Base-by-base conservation (phyloP, 2,329 filamentous ascomycete genomes). In the Orbilia quercus region DNA sequence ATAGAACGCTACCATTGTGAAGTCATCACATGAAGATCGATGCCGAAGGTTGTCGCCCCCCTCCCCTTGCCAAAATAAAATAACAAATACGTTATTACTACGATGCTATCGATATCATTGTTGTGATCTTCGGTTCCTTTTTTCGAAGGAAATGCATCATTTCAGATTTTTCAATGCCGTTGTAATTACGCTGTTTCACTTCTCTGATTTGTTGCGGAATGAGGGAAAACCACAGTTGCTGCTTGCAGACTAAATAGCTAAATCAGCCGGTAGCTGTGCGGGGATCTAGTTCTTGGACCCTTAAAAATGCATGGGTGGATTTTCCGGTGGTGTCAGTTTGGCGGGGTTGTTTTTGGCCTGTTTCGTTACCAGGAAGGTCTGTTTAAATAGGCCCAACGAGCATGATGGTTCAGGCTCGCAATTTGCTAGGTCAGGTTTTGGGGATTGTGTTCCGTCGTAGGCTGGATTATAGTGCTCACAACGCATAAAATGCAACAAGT, bases 221-320 rank as follows among this genome's bases (percentile, higher is more conserved):
- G n/a, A 40, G 14, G 36, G n/a, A 14, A 40, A 16, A 40, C 12
- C 11, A 16, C 7, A 54, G 34, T 31, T 51, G 28, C 40, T 51
- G 44, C 57, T 59, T 59, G 9, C 51, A 44, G 22, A 42, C 12
- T 22, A 50, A 23, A 12, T 42, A 31, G 44, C 16, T 34, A 38
- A 28, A 23, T 45, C 47, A 64, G 36, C 22, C 34, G 14, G 34
- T 23, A 34, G 18, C 23, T 34, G 28, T 31, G 28, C 28, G 51
- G 47, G 53, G 34, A 54, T 22, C 45, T n/a, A 14, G 23, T 20
- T 65, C 34, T 51, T 69, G 64, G 64, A 62, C 55, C 64, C 64
- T 62, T 69, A 60, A 69, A 69, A 7, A 7, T 38, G 20, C 64
- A 69, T 47, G 64, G 64, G 48, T 69, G 54, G 28, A 60, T 60